Conservation (phyloP, 176 grass and related monocot genomes). For the Leersia perrieri region DNA sequence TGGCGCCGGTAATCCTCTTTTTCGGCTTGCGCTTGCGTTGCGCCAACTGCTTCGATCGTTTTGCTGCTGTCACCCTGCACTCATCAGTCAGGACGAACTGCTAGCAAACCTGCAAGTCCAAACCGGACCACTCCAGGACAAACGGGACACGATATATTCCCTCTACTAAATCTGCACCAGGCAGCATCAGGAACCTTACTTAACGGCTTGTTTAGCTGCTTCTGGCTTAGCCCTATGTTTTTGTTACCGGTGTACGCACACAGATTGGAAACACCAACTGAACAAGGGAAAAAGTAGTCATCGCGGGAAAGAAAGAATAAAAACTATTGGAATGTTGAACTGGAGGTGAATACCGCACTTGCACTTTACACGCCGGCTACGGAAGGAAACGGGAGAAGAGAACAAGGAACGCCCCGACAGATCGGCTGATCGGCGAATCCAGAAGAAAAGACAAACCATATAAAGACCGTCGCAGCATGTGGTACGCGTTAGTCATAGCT, state of each 20-base stretch:
- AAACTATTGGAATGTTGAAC: background rate
- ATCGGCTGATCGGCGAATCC: background rate
- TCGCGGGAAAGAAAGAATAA: background rate
- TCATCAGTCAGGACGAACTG: too few relatives aligned
- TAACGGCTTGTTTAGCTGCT: background rate
- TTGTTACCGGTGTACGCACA: background rate
- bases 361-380: background rate
- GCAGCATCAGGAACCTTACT: background rate
- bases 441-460: background rate
- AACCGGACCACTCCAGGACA: background rate
- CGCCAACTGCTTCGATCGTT: background rate
- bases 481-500: background rate
- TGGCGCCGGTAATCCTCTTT: background rate
- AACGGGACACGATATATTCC: background rate
- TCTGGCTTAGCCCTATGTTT: background rate
- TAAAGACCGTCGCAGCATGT: background rate
- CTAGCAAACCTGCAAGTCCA: background rate
- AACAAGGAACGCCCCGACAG: background rate
- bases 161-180: too few relatives aligned
- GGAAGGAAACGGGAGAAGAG: background rate
- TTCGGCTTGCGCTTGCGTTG: background rate
- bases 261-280: background rate
- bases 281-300: background rate
- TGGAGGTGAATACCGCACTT: background rate
- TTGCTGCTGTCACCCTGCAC: background rate